A percentile compares a stretch with the other conserved stretches of the same genome.
phyloP scores from a whole-genome alignment of 768 basidiomycete genomes.

The Pleurotus tuoliensis region DNA sequence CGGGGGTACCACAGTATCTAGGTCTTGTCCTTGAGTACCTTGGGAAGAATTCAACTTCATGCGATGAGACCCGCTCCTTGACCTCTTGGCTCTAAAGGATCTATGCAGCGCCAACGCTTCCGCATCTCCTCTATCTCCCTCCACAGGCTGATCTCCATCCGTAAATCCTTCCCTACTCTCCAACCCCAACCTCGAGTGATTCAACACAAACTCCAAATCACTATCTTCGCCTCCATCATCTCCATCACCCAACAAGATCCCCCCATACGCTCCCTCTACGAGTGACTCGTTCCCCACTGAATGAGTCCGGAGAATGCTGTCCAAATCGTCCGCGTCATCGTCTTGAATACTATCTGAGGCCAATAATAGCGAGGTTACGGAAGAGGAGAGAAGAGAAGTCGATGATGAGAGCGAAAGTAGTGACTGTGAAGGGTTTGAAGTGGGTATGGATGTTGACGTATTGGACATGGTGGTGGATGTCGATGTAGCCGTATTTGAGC shows the following conservation, averaged over 20 bases:
- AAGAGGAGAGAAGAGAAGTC: too few relatives aligned
- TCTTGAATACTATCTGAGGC: conserved; percentile 3
- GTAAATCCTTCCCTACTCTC: background rate
- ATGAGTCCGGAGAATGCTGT: conserved; percentile 2
- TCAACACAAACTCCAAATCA: conserved; percentile 6
- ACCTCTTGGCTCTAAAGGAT: conserved; percentile 16
- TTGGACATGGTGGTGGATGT: too few relatives aligned
- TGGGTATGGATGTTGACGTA: too few relatives aligned
- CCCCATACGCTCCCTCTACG: conserved; percentile 32
- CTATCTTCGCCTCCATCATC: conserved; percentile 18
- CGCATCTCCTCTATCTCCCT: conserved; percentile 8
- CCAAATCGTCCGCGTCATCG: conserved; percentile 15
- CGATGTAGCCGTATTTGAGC: too few relatives aligned
- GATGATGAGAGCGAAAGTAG: too few relatives aligned
- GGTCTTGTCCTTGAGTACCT: too few relatives aligned
- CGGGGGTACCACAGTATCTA: too few relatives aligned
- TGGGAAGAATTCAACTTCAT: conserved; percentile 3
- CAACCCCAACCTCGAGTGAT: background rate
- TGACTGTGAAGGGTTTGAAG: too few relatives aligned
- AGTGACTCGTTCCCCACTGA: conserved; percentile 29
- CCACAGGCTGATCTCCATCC: background rate
- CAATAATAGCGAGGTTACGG: too few relatives aligned
- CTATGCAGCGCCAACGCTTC: conserved; percentile 14
- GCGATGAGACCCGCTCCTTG: conserved; percentile 22
- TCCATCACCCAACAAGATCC: conserved; percentile 18